These are phyloP conservation scores for Metschnikowia dekortorum DNA, from an alignment of 805 yeast genomes.

Conservation along the genomic window DNA sequence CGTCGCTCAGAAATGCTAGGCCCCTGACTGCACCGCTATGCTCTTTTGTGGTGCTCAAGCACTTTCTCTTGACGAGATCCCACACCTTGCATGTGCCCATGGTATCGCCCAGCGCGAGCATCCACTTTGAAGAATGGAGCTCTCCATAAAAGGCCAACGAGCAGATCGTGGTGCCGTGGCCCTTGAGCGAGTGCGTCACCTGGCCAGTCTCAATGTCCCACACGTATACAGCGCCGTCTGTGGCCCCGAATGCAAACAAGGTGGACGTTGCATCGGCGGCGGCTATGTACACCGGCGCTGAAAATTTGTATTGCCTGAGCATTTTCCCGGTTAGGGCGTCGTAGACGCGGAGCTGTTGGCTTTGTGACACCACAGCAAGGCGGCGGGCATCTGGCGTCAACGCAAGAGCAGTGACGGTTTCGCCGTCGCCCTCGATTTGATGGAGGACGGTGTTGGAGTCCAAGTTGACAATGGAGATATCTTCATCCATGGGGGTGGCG, in stretches of 20 bases:
- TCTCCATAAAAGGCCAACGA: slow-evolving; percentile 71
- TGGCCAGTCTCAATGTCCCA: slow-evolving; percentile 90
- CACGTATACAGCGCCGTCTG: slow-evolving; percentile 88
- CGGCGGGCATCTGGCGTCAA: slow-evolving; percentile 71
- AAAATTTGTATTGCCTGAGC: slow-evolving; percentile 50
- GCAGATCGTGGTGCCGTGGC: slow-evolving; percentile 88
- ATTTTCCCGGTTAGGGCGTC: slow-evolving; percentile 38
- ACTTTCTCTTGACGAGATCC: slow-evolving; percentile 72
- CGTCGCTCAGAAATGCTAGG: slow-evolving; percentile 54
- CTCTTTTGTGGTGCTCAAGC: slow-evolving; percentile 58
- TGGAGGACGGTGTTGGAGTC: slow-evolving; percentile 53
- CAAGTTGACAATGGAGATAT: slow-evolving; percentile 65
- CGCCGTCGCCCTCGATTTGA: slow-evolving; percentile 80
- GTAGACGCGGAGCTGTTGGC: slow-evolving; percentile 74
- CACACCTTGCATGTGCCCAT: slow-evolving; percentile 54
- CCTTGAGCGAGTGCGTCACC: slow-evolving; percentile 84
- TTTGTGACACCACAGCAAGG: slow-evolving; percentile 73
- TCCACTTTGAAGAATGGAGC: slow-evolving; percentile 65
- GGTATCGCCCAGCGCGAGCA: slow-evolving; percentile 66
- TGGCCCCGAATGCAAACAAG: slow-evolving; percentile 87
- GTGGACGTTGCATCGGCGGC: slow-evolving; percentile 78
- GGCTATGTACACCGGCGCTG: slow-evolving; percentile 80
- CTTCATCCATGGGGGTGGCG: slow-evolving; percentile 80
- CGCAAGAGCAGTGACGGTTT: slow-evolving; percentile 66
- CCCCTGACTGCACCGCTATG: slow-evolving; percentile 88